Evolutionary conservation across 306 rosid genomes (phyloP).

Genomic region (Pterocarpus santalinus): DNA sequence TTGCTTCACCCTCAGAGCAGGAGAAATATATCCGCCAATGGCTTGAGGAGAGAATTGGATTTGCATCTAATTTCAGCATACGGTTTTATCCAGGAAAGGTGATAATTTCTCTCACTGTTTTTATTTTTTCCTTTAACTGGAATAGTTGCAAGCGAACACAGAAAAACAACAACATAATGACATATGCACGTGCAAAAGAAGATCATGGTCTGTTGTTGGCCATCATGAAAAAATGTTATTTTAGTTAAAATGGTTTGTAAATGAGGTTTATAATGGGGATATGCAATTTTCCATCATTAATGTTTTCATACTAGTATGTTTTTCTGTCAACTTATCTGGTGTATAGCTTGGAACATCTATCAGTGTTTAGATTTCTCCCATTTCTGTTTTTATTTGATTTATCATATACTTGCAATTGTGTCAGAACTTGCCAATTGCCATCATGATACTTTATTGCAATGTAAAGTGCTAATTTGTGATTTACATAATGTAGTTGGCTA

Average conservation of each 20-base stretch:
- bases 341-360: conserved; percentile 24
- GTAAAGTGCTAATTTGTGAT: background rate
- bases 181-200: conserved; percentile 1
- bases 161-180: background rate
- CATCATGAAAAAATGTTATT: conserved; percentile 21
- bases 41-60: conserved; percentile 87
- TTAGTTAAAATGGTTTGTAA: conserved; percentile 15
- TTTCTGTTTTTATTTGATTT: conserved; percentile 8
- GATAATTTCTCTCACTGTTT: conserved; percentile 37
- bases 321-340: background rate
- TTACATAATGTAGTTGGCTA: background rate
- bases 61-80: conserved; percentile 62
- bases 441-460: background rate
- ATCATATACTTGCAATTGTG: no score
- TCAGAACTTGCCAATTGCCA: background rate
- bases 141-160: conserved; percentile 4
- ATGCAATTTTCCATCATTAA: conserved; percentile 10
- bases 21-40: conserved; percentile 77
- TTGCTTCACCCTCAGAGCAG: conserved; percentile 72
- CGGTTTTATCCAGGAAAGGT: conserved; percentile 90
- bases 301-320: conserved; percentile 20
- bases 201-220: conserved; percentile 16
- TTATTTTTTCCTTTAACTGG: conserved; percentile 26
- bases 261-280: conserved; percentile 10
- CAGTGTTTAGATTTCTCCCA: conserved; percentile 13